These are phyloP conservation scores for Solanum bulbocastanum DNA, from an alignment of 257 asterid species.

Conservation along the genomic window DNA sequence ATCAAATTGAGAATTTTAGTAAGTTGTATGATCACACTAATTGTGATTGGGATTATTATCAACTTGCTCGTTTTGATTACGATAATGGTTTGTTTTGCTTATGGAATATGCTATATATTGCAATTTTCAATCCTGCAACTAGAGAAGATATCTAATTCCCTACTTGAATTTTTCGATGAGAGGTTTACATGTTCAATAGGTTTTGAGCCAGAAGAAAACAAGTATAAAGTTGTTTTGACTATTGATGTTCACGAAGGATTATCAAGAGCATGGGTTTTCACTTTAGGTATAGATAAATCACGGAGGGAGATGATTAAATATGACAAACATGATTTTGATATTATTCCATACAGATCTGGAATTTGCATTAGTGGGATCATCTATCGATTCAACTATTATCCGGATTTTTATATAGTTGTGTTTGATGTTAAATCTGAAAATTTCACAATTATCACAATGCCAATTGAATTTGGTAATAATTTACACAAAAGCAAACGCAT, in stretches of 20 bases:
- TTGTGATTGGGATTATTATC: not conserved
- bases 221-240: not conserved
- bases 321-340: not conserved
- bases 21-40: not conserved
- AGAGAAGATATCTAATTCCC: not conserved
- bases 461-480: not conserved
- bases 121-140: not conserved
- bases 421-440: not conserved
- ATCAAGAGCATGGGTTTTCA: not conserved
- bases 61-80: not conserved
- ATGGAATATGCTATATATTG: not conserved
- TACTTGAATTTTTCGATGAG: not conserved
- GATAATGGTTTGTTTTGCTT: not conserved
- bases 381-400: not conserved
- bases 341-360: not conserved
- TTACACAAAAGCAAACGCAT: accelerated
- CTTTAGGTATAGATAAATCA: not conserved
- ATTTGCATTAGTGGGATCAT: not conserved
- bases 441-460: not conserved
- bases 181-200: not conserved
- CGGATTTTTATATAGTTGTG: not conserved
- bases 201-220: not conserved
- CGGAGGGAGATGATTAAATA: not conserved
- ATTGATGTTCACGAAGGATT: not conserved
- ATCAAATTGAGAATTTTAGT: not conserved